Conservation (phyloP, 2,329 filamentous ascomycete species). For the Ramichloridium luteum region DNA sequence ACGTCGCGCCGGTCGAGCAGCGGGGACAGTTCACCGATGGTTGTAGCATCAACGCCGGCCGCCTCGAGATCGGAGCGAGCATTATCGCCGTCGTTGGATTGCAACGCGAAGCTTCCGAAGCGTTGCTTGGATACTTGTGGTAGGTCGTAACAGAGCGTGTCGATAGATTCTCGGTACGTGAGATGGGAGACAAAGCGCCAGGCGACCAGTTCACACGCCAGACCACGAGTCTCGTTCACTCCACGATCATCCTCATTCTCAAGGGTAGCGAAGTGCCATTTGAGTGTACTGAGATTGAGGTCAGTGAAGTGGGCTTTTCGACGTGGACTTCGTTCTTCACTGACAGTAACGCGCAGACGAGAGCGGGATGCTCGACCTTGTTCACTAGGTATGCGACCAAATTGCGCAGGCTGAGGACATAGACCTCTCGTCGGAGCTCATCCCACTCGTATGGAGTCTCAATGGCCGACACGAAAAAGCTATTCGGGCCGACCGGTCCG, state of each 20-base stretch:
- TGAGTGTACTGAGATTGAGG: conserved; percentile 46
- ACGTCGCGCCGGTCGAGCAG: conserved; percentile 9
- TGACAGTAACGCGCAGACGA: conserved; percentile 62
- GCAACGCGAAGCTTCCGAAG: conserved; percentile 8
- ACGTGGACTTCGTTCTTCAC: conserved; percentile 1
- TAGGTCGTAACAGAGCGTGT: conserved; percentile 63
- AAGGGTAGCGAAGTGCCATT: conserved; percentile 57
- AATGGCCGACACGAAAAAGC: conserved; percentile 52
- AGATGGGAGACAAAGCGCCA: conserved; percentile 62
- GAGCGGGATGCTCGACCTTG: conserved; percentile 53
- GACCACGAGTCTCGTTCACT: conserved; percentile 55
- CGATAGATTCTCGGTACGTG: conserved; percentile 60
- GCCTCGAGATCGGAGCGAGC: conserved; percentile 10
- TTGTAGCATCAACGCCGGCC: conserved; percentile 7
- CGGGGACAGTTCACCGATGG: conserved; percentile 12
- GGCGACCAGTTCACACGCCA: conserved; percentile 68
- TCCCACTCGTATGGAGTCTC: conserved; percentile 59
- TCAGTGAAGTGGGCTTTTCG: neutral
- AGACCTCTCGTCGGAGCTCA: conserved; percentile 55
- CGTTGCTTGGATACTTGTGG: conserved; percentile 28
- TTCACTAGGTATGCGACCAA: conserved; percentile 53
- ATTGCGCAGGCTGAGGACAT: conserved; percentile 44
- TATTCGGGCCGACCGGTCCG: conserved; percentile 21
- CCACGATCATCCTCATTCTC: conserved; percentile 50
- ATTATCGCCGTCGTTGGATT: conserved; percentile 4